Conservation (phyloP, 1,284 basidiomycete species). For the Ustilago esculenta region DNA sequence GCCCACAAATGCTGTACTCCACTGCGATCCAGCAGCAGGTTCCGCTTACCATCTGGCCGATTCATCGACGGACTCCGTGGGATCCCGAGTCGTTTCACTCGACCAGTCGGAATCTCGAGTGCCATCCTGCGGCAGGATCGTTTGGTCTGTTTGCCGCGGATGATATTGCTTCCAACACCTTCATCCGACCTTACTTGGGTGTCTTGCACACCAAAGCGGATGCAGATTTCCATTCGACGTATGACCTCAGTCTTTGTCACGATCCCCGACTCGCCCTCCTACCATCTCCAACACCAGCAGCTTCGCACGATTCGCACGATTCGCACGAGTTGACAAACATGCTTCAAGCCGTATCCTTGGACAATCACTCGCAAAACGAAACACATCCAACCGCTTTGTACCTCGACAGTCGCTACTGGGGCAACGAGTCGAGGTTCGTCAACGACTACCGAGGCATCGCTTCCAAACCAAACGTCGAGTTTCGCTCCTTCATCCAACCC, state of each 20-base stretch:
- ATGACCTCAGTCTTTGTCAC: conserved; percentile 73
- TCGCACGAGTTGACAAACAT: neutral
- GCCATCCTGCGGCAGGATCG: conserved; percentile 83
- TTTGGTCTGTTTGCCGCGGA: conserved; percentile 80
- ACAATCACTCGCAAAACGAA: too few relatives aligned
- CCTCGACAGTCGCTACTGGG: conserved; percentile 68
- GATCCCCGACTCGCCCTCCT: conserved; percentile 4
- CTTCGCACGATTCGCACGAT: neutral
- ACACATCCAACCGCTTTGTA: conserved; percentile 29
- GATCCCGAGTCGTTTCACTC: conserved; percentile 31
- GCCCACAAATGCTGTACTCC: conserved; percentile 8
- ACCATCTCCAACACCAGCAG: neutral
- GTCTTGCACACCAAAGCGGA: conserved; percentile 82
- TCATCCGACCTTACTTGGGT: conserved; percentile 84
- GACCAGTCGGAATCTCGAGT: conserved; percentile 21
- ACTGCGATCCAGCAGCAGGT: conserved; percentile 15
- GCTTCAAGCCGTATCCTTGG: neutral
- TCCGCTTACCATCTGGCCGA: conserved; percentile 13
- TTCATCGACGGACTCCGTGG: conserved; percentile 22
- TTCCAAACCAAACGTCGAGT: conserved; percentile 47
- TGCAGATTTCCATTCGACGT: conserved; percentile 73
- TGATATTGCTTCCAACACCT: conserved; percentile 75
- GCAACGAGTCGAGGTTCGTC: conserved; percentile 76
- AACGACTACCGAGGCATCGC: conserved; percentile 61
- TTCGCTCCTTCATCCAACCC: conserved; percentile 44